These are phyloP conservation scores for Populus pruinosa DNA, from an alignment of 345 rosid genomes.

Conservation along the genomic window DNA sequence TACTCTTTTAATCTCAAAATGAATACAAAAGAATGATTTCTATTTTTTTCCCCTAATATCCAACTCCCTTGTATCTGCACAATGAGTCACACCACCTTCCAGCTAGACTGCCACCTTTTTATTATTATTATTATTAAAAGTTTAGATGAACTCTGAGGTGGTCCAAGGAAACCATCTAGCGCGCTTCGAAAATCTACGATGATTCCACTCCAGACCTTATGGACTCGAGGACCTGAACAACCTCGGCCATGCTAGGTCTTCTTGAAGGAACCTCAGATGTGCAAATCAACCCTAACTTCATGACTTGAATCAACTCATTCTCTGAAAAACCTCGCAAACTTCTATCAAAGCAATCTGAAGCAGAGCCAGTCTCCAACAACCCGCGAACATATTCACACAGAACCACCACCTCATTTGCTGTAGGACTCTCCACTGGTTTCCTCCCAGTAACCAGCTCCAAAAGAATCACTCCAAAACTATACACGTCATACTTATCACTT, in stretches of 20 bases:
- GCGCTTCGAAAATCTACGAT: slow-evolving; percentile 28
- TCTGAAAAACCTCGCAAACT: slow-evolving; percentile 71
- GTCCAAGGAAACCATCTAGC: slow-evolving; percentile 11
- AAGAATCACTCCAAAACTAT: slow-evolving; percentile 87
- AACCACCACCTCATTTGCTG: slow-evolving; percentile 58
- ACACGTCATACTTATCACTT: slow-evolving; percentile 88
- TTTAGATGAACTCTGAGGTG: slow-evolving; percentile 8
- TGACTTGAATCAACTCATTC: slow-evolving; percentile 85
- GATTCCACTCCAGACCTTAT: slow-evolving; percentile 60
- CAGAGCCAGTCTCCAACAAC: slow-evolving; percentile 65
- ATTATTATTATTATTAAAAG: background rate
- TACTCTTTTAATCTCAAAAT: slow-evolving; percentile 20
- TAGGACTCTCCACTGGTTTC: slow-evolving; percentile 84
- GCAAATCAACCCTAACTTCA: slow-evolving; percentile 88
- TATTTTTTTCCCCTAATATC: background rate
- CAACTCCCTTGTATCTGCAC: slow-evolving; percentile 28
- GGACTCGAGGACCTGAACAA: slow-evolving; percentile 93
- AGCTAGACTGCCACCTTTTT: slow-evolving; percentile 17
- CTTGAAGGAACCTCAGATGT: slow-evolving; percentile 66
- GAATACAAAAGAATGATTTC: slow-evolving; percentile 52
- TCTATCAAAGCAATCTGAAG: slow-evolving; percentile 81
- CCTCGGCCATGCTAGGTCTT: slow-evolving; percentile 98
- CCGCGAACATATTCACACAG: slow-evolving; percentile 79
- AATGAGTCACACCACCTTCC: slow-evolving; percentile 28
- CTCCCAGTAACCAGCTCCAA: slow-evolving; percentile 89